Evolutionary conservation across 306 rosid species (phyloP), one percentile per base, ranked within the genome.

Genomic region (Pachyrhizus erosus): DNA sequence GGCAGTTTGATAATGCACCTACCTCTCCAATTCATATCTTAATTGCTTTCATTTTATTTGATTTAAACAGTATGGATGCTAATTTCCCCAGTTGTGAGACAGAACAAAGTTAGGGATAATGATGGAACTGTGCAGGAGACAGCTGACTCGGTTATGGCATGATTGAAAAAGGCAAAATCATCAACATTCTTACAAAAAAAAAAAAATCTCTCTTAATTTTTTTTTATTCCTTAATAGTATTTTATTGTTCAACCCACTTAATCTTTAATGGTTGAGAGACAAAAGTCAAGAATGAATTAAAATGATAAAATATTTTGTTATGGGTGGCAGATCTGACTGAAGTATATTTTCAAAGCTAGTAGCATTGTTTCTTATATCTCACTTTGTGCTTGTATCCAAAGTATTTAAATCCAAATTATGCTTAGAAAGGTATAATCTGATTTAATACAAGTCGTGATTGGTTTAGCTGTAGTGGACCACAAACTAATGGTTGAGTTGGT

Each of bases 1-100:
- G 42, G 2, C 2, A 67, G 71, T 76, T 75, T 71, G 43, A 31
- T 21, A 23, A 46, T 29, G 11, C 42, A 42, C 20, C 24, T 5
- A 12, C 2, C 7, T 69, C 31, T 42, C 21, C 13, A n/a, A 34
- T 12, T 51, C 15, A 39, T 52, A 7, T 3, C 48, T 62, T 31
- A 11, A n/a, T 58, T 86, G 42, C 5, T 70, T 20, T 52, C 2
- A 14, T 77, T 64, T 40, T 61, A 20, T 66, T 84, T 77, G 31
- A 24, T 75, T 65, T 31, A 49, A 79, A 87, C 91, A 93, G 97
- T 90, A 73, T 93, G 97, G 98, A 93, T 92, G 67, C 49, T 94
- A 77, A 92, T 94, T 57, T 93, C 97, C 43, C 97, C 98, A 1
- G 75, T 84, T 52, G 82, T 91, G 85, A 85, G 87, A 46, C 79